Base-by-base conservation (phyloP, 2,329 filamentous ascomycete genomes). In the Penicillium sp. region DNA sequence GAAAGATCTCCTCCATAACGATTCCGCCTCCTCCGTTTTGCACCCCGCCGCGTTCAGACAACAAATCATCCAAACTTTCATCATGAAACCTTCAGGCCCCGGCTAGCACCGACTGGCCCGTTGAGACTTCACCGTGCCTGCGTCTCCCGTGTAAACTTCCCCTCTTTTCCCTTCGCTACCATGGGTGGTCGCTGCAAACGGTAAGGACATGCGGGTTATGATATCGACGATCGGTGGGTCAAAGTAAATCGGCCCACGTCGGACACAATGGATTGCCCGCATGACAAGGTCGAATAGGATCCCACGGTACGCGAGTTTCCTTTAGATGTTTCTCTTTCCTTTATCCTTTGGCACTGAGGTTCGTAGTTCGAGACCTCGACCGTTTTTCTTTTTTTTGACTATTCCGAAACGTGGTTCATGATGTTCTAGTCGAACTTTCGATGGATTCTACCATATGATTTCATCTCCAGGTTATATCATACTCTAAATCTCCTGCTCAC, bases 101-200 rank as follows among this genome's bases (percentile, higher is more conserved):
- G 52, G 49, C 23, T 51, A 46, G 47, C 54, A 57, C 57, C 57
- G 52, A 59, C 58, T 58, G 49, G 58, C 47, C 49, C 55, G 31
- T 55, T 53, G n/a, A 44, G 43, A 48, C 27, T 56, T 59, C 54
- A 55, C 47, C n/a, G 58, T 61, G 55, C 56, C 55, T 61, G 54
- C 56, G 42, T 57, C 48, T 52, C 26, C 37, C 46, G 31, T 46
- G 35, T 49, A 53, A 51, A 53, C 29, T 43, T 48, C 35, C 27
- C 22, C 29, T 15, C 22, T 3, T 31, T 40, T 35, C 27, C 12
- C 37, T 44, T 25, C 27, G 37, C 35, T 27, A 33, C 52, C 43
- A 35, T 43, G 50, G 44, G 33, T 33, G 26, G 8, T 42, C 49
- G 31, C 57, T 60, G 59, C 57, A 61, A 61, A 61, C 59, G 58